A percentile compares a stretch with the other conserved stretches of the same genome.
Conservation (phyloP, 1,139 yeast genomes). For the Protomyces macrosporus region DNA sequence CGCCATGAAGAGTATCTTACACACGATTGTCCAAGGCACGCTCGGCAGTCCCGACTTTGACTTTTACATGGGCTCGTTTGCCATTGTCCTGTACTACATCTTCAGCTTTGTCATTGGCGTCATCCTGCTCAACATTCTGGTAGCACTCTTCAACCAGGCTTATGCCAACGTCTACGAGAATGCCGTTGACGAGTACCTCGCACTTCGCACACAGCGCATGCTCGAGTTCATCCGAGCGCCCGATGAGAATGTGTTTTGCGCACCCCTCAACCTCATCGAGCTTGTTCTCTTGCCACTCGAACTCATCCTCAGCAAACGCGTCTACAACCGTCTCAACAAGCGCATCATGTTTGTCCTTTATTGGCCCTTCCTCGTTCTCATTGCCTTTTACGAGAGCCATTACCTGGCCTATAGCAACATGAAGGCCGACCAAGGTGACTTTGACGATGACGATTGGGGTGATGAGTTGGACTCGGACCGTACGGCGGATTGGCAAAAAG, state of each 20-base stretch:
- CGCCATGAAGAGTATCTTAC: constrained; percentile 59
- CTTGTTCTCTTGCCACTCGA: constrained; percentile 45
- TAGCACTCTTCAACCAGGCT: constrained; percentile 81
- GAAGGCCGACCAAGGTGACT: constrained; percentile 46
- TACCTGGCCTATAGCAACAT: constrained; percentile 7
- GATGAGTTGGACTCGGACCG: constrained; percentile 57
- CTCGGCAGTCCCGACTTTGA: constrained; percentile 69
- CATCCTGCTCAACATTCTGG: constrained; percentile 39
- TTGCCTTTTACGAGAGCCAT: constrained; percentile 42
- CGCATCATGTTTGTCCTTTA: constrained; percentile 60
- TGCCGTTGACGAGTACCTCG: constrained; percentile 79
- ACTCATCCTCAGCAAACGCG: constrained; percentile 40
- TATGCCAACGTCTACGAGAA: constrained; percentile 75
- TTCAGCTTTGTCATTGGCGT: constrained; percentile 71
- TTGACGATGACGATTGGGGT: constrained; percentile 44
- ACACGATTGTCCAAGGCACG: constrained; percentile 63
- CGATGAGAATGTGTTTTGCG: constrained; percentile 76
- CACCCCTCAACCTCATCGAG: constrained; percentile 77
- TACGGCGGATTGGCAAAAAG: constrained; percentile 74
- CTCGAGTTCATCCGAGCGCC: constrained; percentile 82
- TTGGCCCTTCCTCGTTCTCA: constrained; percentile 58
- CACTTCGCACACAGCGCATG: constrained; percentile 77
- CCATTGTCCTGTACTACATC: constrained; percentile 65
- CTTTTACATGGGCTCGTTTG: constrained; percentile 67
- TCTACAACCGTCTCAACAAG: constrained; percentile 43